Evolutionary conservation across 495 filamentous ascomycete species (phyloP).

Genomic region (Aspergillus olivimuriae): DNA sequence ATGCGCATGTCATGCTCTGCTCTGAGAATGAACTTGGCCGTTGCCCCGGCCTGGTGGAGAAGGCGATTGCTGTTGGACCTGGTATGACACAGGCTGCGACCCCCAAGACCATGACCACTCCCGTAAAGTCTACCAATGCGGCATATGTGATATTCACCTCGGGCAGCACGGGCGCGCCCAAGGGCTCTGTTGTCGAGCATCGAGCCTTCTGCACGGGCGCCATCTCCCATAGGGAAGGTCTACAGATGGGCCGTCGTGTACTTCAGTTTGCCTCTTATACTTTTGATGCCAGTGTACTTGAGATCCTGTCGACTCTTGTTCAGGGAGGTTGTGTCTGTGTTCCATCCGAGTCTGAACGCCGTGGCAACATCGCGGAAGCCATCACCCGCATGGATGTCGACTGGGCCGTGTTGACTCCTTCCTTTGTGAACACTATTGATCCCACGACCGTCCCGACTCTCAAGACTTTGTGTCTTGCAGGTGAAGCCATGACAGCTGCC

Average conservation of each 20-base stretch:
- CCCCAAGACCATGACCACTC: background rate
- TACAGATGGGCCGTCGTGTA: constrained; percentile 33
- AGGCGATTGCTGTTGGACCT: constrained; percentile 11
- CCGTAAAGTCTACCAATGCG: constrained; percentile 11
- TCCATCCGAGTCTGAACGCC: constrained; percentile 31
- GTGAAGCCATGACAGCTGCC: constrained; percentile 37
- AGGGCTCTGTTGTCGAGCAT: constrained; percentile 28
- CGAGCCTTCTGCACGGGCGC: constrained; percentile 15
- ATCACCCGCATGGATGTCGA: constrained; percentile 31
- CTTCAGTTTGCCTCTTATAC: constrained; percentile 40
- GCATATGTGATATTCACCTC: constrained; percentile 34
- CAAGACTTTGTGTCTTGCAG: constrained; percentile 27
- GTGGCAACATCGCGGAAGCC: constrained; percentile 25
- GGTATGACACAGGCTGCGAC: constrained; percentile 1
- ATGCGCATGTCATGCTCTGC: constrained; percentile 21
- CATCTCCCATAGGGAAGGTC: constrained; percentile 17
- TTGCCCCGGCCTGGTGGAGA: constrained; percentile 8
- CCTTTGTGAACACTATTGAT: constrained; percentile 28
- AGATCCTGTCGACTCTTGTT: constrained; percentile 36
- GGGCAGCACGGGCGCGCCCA: constrained; percentile 32
- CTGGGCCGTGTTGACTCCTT: constrained; percentile 35
- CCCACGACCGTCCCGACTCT: constrained; percentile 29
- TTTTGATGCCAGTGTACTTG: constrained; percentile 35
- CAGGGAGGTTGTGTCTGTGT: constrained; percentile 40
- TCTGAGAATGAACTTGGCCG: constrained; percentile 12